Conservation (phyloP, 2,329 filamentous ascomycete species). For the Cadophora luteo-olivacea region DNA sequence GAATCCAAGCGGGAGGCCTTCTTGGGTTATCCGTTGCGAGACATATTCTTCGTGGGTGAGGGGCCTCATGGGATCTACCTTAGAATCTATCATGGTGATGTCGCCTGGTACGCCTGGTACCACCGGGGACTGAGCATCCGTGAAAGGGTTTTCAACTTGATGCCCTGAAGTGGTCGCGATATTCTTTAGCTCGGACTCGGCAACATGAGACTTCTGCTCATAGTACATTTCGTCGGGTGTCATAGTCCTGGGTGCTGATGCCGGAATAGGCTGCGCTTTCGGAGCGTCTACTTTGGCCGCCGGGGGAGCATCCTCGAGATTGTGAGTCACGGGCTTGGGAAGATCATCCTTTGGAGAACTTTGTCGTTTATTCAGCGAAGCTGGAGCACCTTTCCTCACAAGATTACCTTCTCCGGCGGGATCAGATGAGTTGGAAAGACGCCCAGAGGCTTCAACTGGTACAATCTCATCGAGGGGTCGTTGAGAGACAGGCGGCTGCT, state of each 20-base stretch:
- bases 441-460: background rate
- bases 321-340: conserved; percentile 30
- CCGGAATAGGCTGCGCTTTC: conserved; percentile 8
- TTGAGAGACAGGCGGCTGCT: background rate
- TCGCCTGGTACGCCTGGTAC: background rate
- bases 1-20: conserved; percentile 59
- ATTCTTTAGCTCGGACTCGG: conserved; percentile 35
- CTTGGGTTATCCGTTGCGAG: conserved; percentile 50
- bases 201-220: conserved; percentile 27
- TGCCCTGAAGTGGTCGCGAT: conserved; percentile 28
- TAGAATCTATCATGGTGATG: conserved; percentile 32
- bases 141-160: conserved; percentile 20
- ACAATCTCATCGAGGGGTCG: conserved; percentile 1
- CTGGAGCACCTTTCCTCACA: conserved; percentile 26
- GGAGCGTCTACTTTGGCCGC: background rate
- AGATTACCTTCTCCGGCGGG: conserved; percentile 18
- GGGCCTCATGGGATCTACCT: conserved; percentile 38
- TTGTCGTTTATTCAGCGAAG: conserved; percentile 29
- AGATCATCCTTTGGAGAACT: conserved; percentile 28
- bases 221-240: conserved; percentile 20
- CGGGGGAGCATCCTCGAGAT: conserved; percentile 18
- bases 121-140: background rate
- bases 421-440: conserved; percentile 13
- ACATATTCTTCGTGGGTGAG: conserved; percentile 62
- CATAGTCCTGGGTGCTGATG: background rate